Percentiles rank a stretch among this genome's conserved stretches.
These are phyloP conservation scores for Liquidambar formosana DNA, from an alignment of 164 flowering plant genomes.

Conservation along the genomic window DNA sequence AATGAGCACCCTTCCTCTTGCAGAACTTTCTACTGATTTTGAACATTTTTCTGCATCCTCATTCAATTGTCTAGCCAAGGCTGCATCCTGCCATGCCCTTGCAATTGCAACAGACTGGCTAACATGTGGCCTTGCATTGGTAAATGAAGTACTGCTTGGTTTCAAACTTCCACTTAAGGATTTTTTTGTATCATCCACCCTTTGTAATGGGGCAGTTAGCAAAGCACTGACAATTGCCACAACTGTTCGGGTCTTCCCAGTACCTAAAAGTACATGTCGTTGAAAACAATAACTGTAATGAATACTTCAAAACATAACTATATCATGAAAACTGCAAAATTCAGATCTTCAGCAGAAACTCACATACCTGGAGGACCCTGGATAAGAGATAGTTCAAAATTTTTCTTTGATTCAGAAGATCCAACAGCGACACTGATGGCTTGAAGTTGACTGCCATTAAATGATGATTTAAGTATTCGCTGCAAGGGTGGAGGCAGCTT, in stretches of 20 bases:
- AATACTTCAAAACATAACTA: too few relatives aligned
- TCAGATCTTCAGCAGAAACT: not conserved
- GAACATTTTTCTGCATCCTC: slow-evolving; percentile 43
- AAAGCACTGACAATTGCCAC: slow-evolving; percentile 85
- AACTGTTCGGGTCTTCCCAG: slow-evolving; percentile 95
- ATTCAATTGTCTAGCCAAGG: slow-evolving; percentile 72
- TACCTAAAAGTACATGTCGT: slow-evolving; percentile 49
- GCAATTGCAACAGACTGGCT: slow-evolving; percentile 74
- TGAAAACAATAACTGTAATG: not conserved
- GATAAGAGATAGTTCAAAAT: slow-evolving; percentile 70
- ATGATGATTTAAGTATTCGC: slow-evolving; percentile 61
- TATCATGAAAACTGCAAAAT: not conserved
- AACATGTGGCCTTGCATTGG: slow-evolving; percentile 35
- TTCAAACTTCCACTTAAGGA: slow-evolving; percentile 16
- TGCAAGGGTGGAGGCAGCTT: slow-evolving; percentile 62
- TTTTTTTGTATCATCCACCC: slow-evolving; percentile 23
- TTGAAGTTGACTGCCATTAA: slow-evolving; percentile 80
- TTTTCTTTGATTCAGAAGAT: slow-evolving; percentile 35
- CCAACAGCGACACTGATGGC: slow-evolving; percentile 68
- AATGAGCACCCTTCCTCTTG: slow-evolving; percentile 75
- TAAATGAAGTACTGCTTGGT: slow-evolving; percentile 20
- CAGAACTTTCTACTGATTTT: slow-evolving; percentile 34
- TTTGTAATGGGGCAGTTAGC: slow-evolving; percentile 52
- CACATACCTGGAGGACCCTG: slow-evolving; percentile 98
- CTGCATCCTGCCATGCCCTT: slow-evolving; percentile 97